phyloP scores from a whole-genome alignment of 306 rosid genomes.

The Trichosanthes truncata region DNA sequence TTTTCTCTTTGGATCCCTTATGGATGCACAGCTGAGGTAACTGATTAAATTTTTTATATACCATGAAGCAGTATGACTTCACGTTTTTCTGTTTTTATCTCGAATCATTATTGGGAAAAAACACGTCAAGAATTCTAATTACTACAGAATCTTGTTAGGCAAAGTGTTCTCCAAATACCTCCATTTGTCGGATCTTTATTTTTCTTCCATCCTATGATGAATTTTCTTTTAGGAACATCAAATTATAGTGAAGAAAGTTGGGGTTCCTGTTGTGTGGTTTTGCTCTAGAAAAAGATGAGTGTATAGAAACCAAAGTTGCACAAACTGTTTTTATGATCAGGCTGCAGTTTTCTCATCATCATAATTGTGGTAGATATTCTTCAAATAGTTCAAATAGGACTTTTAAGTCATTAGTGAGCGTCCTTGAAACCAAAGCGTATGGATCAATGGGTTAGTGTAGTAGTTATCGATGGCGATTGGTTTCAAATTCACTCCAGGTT shows the following conservation, averaged over 20 bases:
- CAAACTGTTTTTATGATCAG: background rate
- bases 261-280: background rate
- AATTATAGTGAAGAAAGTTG: background rate
- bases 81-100: background rate
- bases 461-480: background rate
- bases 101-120: background rate
- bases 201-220: background rate
- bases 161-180: background rate
- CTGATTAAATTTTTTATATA: background rate
- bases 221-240: background rate
- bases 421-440: background rate
- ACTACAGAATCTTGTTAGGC: background rate
- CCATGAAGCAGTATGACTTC: background rate
- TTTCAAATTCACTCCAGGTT: background rate
- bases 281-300: background rate
- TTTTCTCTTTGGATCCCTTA: conserved; percentile 57
- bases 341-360: background rate
- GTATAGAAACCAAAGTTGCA: background rate
- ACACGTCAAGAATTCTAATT: background rate
- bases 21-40: conserved; percentile 58
- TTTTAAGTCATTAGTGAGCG: background rate
- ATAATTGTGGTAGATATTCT: background rate
- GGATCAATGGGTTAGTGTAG: background rate
- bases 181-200: background rate
- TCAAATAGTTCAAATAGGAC: background rate